phyloP scores from a whole-genome alignment of 805 yeast genomes.

The Lipomyces orientalis region DNA sequence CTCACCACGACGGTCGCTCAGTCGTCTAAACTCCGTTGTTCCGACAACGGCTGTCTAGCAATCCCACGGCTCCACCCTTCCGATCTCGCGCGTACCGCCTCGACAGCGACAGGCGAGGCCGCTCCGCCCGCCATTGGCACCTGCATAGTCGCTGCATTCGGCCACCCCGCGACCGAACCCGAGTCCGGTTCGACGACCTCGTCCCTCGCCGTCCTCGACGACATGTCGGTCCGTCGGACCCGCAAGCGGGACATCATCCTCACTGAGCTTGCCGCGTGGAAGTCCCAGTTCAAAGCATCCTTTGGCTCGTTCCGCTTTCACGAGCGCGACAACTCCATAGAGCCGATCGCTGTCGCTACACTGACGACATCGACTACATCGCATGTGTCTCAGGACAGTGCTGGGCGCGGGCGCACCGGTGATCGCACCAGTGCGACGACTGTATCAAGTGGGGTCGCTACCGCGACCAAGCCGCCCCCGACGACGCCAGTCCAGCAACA shows the following conservation, averaged over 20 bases:
- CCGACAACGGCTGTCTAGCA: conserved; percentile 20
- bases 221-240: conserved; percentile 4
- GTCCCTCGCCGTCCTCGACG: conserved; percentile 4
- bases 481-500: neutral
- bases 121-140: conserved; percentile 22
- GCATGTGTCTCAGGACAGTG: neutral
- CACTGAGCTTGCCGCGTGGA: conserved; percentile 23
- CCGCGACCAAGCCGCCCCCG: conserved; percentile 2
- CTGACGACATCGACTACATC: neutral
- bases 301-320: conserved; percentile 1
- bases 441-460: neutral
- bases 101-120: conserved; percentile 9
- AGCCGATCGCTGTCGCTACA: neutral
- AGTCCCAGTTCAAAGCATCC: conserved; percentile 6
- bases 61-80: conserved; percentile 8
- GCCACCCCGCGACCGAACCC: conserved; percentile 3
- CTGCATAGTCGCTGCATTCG: conserved; percentile 22
- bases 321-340: conserved; percentile 3
- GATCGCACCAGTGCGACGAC: conserved; percentile 8
- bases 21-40: conserved; percentile 23
- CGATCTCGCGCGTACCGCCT: neutral
- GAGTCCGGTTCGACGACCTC: neutral
- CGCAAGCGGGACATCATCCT: conserved; percentile 28
- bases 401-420: neutral
- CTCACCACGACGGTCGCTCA: conserved; percentile 20